A percentile compares a stretch with the other conserved stretches of the same genome.
phyloP scores from a whole-genome alignment of 2,329 filamentous ascomycete genomes.

The Pseudogymnoascus sp. region DNA sequence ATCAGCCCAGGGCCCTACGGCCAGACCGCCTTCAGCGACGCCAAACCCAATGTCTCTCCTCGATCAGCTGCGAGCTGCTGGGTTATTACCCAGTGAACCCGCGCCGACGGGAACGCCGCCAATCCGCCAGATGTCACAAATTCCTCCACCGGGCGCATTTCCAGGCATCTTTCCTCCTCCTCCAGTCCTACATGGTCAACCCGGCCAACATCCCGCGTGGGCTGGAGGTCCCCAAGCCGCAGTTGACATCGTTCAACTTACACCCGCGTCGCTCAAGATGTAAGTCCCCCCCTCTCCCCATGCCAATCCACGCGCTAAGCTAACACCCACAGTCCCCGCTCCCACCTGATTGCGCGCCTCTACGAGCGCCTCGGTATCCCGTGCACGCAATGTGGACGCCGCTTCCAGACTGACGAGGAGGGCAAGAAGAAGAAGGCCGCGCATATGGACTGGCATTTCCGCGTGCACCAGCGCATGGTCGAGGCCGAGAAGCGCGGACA shows the following conservation, averaged over 20 bases:
- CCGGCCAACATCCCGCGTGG: conserved; percentile 19
- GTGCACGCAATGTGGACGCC: conserved; percentile 83
- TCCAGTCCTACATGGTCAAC: conserved; percentile 12
- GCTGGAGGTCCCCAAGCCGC: conserved; percentile 23
- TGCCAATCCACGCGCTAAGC: conserved; percentile 14
- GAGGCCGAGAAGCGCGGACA: conserved; percentile 80
- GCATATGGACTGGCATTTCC: conserved; percentile 98
- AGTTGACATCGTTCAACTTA: conserved; percentile 48
- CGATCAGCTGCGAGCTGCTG: conserved; percentile 58
- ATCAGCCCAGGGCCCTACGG: conserved; percentile 27
- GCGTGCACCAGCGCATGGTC: conserved; percentile 78
- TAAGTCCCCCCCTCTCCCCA: conserved; percentile 35
- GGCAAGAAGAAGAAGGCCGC: conserved; percentile 79
- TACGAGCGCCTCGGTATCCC: conserved; percentile 79
- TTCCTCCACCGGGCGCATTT: neutral
- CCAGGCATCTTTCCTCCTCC: neutral
- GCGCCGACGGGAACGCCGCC: conserved; percentile 32
- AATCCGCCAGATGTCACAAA: conserved; percentile 16
- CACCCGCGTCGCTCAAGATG: conserved; percentile 63
- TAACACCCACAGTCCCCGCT: conserved; percentile 50
- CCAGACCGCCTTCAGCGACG: conserved; percentile 30
- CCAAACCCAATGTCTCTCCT: conserved; percentile 51
- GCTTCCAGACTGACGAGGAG: conserved; percentile 68
- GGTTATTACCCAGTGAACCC: conserved; percentile 47
- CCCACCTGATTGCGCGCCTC: conserved; percentile 62